These are phyloP conservation scores for Zelonia costaricensis DNA, from an alignment of 208 protist genomes.

Conservation along the genomic window DNA sequence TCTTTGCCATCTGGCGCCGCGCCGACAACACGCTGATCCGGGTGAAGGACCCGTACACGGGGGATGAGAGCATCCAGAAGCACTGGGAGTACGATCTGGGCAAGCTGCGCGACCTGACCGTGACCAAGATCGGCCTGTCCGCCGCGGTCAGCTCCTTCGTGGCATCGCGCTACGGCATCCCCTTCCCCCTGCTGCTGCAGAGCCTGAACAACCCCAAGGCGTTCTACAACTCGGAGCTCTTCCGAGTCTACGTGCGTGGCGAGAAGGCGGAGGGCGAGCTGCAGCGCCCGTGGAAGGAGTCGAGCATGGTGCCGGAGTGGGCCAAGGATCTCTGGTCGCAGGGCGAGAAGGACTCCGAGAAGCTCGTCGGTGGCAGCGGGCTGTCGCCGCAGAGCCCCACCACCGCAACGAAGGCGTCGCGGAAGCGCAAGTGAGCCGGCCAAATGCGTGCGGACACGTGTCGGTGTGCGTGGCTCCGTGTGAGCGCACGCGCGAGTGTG, in stretches of 20 bases:
- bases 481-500: neutral
- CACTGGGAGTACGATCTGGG: slow-evolving; percentile 67
- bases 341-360: slow-evolving; percentile 38
- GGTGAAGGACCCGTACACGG: slow-evolving; percentile 57
- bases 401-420: slow-evolving; percentile 18
- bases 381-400: neutral
- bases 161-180: slow-evolving; percentile 46
- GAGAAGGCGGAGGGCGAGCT: slow-evolving; percentile 51
- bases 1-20: slow-evolving; percentile 47
- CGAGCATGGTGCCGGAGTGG: slow-evolving; percentile 59
- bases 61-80: slow-evolving; percentile 43
- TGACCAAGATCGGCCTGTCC: slow-evolving; percentile 59
- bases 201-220: slow-evolving; percentile 75
- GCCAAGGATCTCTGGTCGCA: slow-evolving; percentile 49
- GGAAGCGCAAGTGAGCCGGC: slow-evolving; percentile 38
- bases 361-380: slow-evolving; percentile 19
- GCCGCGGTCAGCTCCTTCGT: slow-evolving; percentile 56
- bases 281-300: slow-evolving; percentile 73
- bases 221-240: slow-evolving; percentile 65
- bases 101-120: slow-evolving; percentile 70
- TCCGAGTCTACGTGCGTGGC: slow-evolving; percentile 61
- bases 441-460: neutral
- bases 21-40: slow-evolving; percentile 45
- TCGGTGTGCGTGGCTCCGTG: neutral
- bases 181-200: slow-evolving; percentile 86